Evolutionary conservation across 1,284 basidiomycete species (phyloP), one percentile per base, ranked within the genome.

Genomic region (Ceratobasidium sp.): DNA sequence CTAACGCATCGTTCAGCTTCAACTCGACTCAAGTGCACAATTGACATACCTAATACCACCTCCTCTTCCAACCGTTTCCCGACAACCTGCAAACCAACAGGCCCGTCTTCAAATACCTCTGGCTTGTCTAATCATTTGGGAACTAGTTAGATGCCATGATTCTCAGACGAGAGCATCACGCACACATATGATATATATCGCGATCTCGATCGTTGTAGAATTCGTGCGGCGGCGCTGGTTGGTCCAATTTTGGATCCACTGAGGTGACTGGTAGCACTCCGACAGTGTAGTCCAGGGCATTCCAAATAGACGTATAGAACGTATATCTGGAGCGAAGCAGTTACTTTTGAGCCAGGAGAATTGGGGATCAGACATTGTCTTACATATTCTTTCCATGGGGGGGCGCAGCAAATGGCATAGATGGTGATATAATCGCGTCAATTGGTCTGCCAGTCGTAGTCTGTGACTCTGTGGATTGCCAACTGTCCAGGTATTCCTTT

Each of bases 31-130:
- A n/a, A n/a, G n/a, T n/a, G 5, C 16, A 28, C 39, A n/a, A n/a
- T n/a, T 1, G 34, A 28, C 39, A 23, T 23, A 59, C 57, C 57
- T 39, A 92, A 82, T 9, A 91, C 84, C 0, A 86, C 89, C 77
- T 92, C 91, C 75, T 93, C 91, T 77, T 93, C 89, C 48, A 89
- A 81, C n/a, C 87, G 88, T 62, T 86, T 82, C 0, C 88, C 90
- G 2, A 89, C 89, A n/a, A 92, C 76, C 76, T 94, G 92, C 26
- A 94, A 79, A n/a, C 83, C 81, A 4, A 93, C 83, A 0, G 92
- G 92, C 0, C 87, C 88, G 72, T 87, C 84, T 65, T 82, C 80
- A 75, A 86, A 88, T 12, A 81, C 82, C 36, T 83, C 80, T 0
- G 90, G 86, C 59, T 88, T 82, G 76, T 92, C 90, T 89, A 14